Evolutionary conservation across 805 yeast species (phyloP).

Genomic region (Myxozyma nipponensis): DNA sequence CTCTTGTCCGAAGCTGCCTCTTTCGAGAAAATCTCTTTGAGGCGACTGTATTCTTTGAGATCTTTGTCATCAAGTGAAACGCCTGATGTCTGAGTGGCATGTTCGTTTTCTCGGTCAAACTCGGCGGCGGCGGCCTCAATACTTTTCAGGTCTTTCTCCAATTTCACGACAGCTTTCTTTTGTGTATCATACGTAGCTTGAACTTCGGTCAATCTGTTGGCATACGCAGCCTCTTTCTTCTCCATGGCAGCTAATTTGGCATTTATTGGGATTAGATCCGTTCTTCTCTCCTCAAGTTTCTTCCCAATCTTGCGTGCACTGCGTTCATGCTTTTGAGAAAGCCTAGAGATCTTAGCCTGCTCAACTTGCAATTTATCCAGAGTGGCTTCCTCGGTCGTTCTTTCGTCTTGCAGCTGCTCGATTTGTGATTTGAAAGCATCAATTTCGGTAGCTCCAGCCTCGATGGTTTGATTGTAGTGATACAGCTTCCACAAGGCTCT

Average conservation of each 20-base stretch:
- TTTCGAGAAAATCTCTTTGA: constrained; percentile 50
- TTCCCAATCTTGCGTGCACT: constrained; percentile 41
- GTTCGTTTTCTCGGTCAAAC: constrained; percentile 40
- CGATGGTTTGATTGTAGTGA: constrained; percentile 47
- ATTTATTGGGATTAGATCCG: constrained; percentile 57
- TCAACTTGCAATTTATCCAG: constrained; percentile 19
- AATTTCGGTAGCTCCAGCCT: constrained; percentile 32
- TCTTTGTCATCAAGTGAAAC: constrained; percentile 49
- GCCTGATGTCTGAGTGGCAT: constrained; percentile 36
- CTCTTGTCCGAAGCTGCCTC: constrained; percentile 31
- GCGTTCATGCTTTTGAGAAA: constrained; percentile 35
- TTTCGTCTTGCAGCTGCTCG: constrained; percentile 9
- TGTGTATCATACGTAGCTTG: constrained; percentile 54
- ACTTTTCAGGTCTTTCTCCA: constrained; percentile 48
- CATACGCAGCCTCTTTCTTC: constrained; percentile 42
- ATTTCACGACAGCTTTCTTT: constrained; percentile 40
- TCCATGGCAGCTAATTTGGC: constrained; percentile 51
- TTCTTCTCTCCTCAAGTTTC: constrained; percentile 42
- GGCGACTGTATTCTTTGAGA: constrained; percentile 51
- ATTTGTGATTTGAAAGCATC: constrained; percentile 19
- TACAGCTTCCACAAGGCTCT: constrained; percentile 62
- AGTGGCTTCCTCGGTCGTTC: constrained; percentile 10
- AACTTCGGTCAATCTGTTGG: constrained; percentile 50
- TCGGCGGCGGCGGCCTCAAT: constrained; percentile 42
- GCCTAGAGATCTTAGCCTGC: constrained; percentile 22